Base-by-base conservation (phyloP, 208 protist species). In the Leishmania aethiopica region DNA sequence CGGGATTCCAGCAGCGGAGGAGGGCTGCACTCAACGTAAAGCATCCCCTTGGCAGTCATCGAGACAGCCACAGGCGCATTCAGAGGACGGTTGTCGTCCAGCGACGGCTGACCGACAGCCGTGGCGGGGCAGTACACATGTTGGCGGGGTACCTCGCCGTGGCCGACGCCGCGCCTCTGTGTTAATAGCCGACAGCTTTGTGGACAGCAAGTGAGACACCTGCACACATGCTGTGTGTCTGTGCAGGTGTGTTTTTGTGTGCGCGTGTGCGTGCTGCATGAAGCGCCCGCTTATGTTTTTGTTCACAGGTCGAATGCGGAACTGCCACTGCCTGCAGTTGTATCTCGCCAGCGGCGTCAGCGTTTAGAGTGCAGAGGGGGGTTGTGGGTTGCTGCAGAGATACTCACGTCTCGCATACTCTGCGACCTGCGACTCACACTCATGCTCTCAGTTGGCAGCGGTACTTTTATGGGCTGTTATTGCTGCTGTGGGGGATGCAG, bases 121-220 rank as follows among this genome's bases (percentile, higher is more conserved):
- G 47, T 1, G 45, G 42, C 8, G 10, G 1, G 25, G 25, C 28
- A 35, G 35, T 15, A 37, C 25, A 25, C 40, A 35, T 45, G 69
- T 45, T 15, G 69, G 28, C 42, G n/a, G 53, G n/a, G 19, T 40
- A 8, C 5, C 49, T 55, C 73, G 11, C 64, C 69, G 37, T 0
- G 73, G 60, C 10, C 82, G 79, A 3, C 80, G 81, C 28, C 73
- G 79, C 10, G 84, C 86, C 1, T 90, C 89, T 15, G 86, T 92
- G 79, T 76, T 92, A 19, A 89, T 92, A 19, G 86, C 89, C 0
- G 89, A 92, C 79, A 90, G 82, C 62, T 92, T 87, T 47, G 84
- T 92, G 2, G 86, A 92, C 64, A 47, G 53, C 32, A 60, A 17
- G 8, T 51, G 57, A 73, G 7, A 42, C 35, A 51, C 5, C 75